Evolutionary conservation across 1,139 yeast species (phyloP), one percentile per base, ranked within the genome.

Genomic region (Pichia sp.): DNA sequence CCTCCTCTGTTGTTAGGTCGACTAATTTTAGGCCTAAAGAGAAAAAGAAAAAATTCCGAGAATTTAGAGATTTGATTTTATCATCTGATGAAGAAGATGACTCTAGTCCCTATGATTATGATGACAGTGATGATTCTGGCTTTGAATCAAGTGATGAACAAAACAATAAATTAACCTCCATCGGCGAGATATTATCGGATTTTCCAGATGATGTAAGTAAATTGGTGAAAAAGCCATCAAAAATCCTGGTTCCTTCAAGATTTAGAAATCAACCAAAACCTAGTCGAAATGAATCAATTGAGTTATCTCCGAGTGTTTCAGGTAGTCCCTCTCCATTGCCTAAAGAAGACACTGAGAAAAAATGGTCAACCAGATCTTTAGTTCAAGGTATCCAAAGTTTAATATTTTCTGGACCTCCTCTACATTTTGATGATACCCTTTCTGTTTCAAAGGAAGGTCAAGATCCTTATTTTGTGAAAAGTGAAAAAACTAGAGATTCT

Each of bases 401-500:
- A n/a, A 51, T 57, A 4, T 50, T 53, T 20, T 38, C 58, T 0
- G 49, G 52, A 11, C 49, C 57, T 4, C 40, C 84, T 84, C 2
- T 71, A 64, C 96, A 87, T 63, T 87, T 74, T 59, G 65, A 67
- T 10, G 73, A 71, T 36, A 51, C 50, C 22, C 58, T 56, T 36
- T 54, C 67, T 0, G 43, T 64, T 22, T 60, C 62, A 23, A 51
- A 63, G 30, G 71, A 69, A 24, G 55, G 55, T 1, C 73, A 71
- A 37, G 80, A 77, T 50, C 64, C 68, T 3, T 76, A 66, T 55
- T 73, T 70, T 50, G 76, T 80, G 0, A 60, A 71, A 8, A 66
- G 60, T 41, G 37, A 48, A 2, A 66, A 66, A 6, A 75, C 73
- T 25, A 65, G 80, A 40, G 63, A 59, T 3, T 64, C 63, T n/a